Evolutionary conservation across 169 alveolate species (phyloP).

Genomic region (Hepatocystis sp.): DNA sequence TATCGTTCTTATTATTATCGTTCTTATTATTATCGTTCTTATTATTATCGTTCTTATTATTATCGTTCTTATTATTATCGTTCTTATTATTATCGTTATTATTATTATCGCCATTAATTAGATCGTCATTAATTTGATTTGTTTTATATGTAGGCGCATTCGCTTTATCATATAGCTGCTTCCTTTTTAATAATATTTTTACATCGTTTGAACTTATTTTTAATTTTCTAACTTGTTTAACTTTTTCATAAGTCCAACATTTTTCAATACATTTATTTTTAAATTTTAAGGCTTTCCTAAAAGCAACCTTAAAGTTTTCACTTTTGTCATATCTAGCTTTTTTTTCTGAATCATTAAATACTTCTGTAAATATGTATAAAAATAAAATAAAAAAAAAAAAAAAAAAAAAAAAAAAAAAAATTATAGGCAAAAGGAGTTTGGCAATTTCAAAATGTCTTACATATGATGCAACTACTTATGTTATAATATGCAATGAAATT

Average conservation of each 20-base stretch:
- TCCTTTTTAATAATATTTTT: constrained; percentile 21
- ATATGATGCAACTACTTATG: too few relatives aligned
- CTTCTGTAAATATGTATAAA: constrained; percentile 3
- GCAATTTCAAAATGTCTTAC: too few relatives aligned
- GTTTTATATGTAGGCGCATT: too few relatives aligned
- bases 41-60: background rate
- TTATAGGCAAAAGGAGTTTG: too few relatives aligned
- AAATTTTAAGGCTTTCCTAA: constrained; percentile 48
- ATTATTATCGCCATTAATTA: too few relatives aligned
- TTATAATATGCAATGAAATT: too few relatives aligned
- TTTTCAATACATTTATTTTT: constrained; percentile 60
- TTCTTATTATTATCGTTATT: too few relatives aligned
- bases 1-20: background rate
- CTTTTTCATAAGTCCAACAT: constrained; percentile 11
- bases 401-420: too few relatives aligned
- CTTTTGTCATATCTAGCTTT: constrained; percentile 51
- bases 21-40: background rate
- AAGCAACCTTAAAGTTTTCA: constrained; percentile 63
- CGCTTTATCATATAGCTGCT: too few relatives aligned
- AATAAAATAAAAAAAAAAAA: too few relatives aligned
- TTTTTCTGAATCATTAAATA: constrained; percentile 51
- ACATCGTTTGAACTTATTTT: constrained; percentile 54
- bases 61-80: too few relatives aligned
- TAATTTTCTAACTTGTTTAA: constrained; percentile 10
- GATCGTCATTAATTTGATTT: too few relatives aligned